Conservation (phyloP, 148 eudicot species). For the Diospyros lotus region DNA sequence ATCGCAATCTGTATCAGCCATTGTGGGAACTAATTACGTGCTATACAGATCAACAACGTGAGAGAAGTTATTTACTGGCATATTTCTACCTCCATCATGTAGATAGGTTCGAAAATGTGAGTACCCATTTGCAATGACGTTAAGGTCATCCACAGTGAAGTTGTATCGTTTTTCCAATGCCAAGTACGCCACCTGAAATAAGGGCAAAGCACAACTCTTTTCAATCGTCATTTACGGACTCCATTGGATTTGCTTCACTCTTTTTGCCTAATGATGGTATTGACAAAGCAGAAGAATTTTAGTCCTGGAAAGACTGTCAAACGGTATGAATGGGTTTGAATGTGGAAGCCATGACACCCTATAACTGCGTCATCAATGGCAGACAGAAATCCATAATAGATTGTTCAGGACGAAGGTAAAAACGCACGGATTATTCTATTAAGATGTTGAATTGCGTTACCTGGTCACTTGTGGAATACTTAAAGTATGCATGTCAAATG, state of each 20-base stretch:
- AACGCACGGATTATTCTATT: too few species aligned
- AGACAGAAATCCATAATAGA: neutral
- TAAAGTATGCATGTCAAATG: too few species aligned
- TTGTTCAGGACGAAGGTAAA: neutral
- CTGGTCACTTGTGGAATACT: too few species aligned
- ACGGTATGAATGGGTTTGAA: neutral
- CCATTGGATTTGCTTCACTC: neutral
- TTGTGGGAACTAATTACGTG: neutral
- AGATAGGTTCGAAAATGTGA: conserved; percentile 63
- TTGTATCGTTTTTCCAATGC: conserved; percentile 91
- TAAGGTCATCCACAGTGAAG: conserved; percentile 68
- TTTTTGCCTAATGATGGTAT: neutral
- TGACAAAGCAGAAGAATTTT: neutral
- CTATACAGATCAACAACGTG: neutral
- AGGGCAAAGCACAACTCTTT: neutral
- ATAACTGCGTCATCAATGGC: neutral
- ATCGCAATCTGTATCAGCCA: conserved; percentile 34
- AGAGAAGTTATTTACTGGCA: neutral
- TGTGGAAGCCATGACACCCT: neutral
- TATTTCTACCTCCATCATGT: conserved; percentile 25
- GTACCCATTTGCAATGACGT: conserved; percentile 81
- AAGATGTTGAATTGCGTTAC: too few species aligned
- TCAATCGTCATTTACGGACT: neutral
- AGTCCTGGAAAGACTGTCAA: neutral
- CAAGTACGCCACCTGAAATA: conserved; percentile 60